Base-by-base conservation (phyloP, 768 basidiomycete genomes). In the Pulveroboletus ravenelii region DNA sequence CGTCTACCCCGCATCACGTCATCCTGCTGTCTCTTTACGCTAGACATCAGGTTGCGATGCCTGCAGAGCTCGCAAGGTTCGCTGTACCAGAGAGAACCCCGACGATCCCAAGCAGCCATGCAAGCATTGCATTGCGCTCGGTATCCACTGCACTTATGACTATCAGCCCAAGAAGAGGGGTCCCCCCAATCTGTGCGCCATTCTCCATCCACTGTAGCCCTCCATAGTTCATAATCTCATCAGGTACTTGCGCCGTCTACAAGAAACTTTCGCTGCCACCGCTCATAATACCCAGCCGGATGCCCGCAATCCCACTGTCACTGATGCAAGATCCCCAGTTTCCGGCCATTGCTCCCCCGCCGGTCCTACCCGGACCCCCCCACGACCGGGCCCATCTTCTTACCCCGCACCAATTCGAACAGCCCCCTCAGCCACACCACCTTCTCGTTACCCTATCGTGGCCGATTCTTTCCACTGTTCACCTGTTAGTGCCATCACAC, bases 101-200 rank as follows among this genome's bases (percentile, higher is more conserved):
- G 87, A 88, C 55, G 87, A 88, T 62, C 73, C 79, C 10, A 86
- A 84, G 67, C 82, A 82, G 56, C 76, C 85, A 8, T 93, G 90
- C 85, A 92, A 89, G 64, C 90, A 93, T 63, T 93, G 90, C 65
- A 75, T 86, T 58, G 78, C 85, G 1, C 80, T 93, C 44, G 85
- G 82, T 17, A 87, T 93, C 43, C 79, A 83, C 6, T 93, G 93
- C 67, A 92, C 88, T 1, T 95, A 93, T 59, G 87, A 91, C 63
- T 94, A 94, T 65, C 87, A 89, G 64, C 93, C 93, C 17, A 93
- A 93, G 76, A 94, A 94, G 69, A 76, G 93, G 49, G 93, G 93
- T 0, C 93, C 93, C 3, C 93, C 92, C 2, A 94, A 94, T 68
- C 75, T 93, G 88, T 94, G 69, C 69, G 83, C 63, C 27, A 9